Evolutionary conservation across 805 yeast species (phyloP).

Genomic region (Saccharomyces paradoxus): DNA sequence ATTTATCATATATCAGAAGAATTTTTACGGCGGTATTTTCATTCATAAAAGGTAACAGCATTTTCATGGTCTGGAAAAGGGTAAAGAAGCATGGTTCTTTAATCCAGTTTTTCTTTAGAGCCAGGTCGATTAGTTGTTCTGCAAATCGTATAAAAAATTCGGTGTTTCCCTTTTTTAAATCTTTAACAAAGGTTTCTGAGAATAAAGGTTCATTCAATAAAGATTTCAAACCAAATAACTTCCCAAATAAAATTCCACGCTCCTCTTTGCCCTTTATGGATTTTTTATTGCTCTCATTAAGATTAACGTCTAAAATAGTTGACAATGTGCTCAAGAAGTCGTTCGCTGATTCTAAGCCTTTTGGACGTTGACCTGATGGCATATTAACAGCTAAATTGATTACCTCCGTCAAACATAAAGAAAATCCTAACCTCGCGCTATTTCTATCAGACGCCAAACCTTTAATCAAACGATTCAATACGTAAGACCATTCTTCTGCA

Average conservation of each 20-base stretch:
- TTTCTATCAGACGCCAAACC: conserved; percentile 80
- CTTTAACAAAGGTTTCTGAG: conserved; percentile 23
- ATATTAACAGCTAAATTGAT: conserved; percentile 31
- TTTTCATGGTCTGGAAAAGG: conserved; percentile 45
- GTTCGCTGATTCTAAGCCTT: conserved; percentile 13
- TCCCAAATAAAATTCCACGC: conserved; percentile 72
- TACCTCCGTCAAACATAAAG: conserved; percentile 76
- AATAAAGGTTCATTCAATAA: conserved; percentile 48
- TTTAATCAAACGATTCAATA: conserved; percentile 64
- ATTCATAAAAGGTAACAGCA: conserved; percentile 18
- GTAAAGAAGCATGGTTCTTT: conserved; percentile 75
- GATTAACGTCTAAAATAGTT: conserved; percentile 31
- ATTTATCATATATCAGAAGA: conserved; percentile 40
- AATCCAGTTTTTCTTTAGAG: conserved; percentile 70
- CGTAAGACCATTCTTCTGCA: conserved; percentile 69
- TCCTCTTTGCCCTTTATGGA: conserved; percentile 70
- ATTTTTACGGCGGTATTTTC: conserved; percentile 20
- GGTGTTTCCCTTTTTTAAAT: conserved; percentile 13
- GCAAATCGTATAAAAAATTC: conserved; percentile 37
- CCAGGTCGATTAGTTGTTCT: conserved; percentile 44
- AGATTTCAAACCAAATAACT: conserved; percentile 75
- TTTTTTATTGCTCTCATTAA: conserved; percentile 34
- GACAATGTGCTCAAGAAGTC: conserved; percentile 18
- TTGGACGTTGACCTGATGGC: conserved; percentile 9
- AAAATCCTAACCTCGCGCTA: conserved; percentile 79